Evolutionary conservation across 2,329 filamentous ascomycete genomes (phyloP), one percentile per base, ranked within the genome.

Genomic region (Monilinia fructicola): DNA sequence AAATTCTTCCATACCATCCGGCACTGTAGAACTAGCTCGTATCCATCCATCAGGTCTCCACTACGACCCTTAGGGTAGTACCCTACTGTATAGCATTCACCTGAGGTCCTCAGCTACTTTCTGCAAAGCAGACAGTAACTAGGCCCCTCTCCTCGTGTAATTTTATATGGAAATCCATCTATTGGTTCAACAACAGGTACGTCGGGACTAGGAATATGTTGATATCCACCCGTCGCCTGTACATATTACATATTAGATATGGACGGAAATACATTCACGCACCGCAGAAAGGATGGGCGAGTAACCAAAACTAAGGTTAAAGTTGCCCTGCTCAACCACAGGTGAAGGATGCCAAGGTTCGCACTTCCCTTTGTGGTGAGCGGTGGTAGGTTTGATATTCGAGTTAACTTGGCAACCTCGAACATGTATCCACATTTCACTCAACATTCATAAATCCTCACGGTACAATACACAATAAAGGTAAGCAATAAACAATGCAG

Each of bases 401-500:
- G 31, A 35, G 31, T 35, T 35, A 7, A 35, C 31, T 35, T 6
- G 31, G 31, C 31, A 35, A 35, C 31, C 31, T 35, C 5, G 9
- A 35, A 35, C 31, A 35, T 35, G 31, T 5, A 35, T 40, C 38
- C 38, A 40, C 38, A 40, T 14, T 11, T 40, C 38, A 40, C 10
- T 40, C 10, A 40, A 12, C 38, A 40, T 40, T 40, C 38, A 40
- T 14, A 12, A 11, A 40, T 40, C 11, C 12, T 12, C 7, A 14
- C 11, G 12, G 38, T 40, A 40, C 38, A 40, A 9, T 18, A n/a
- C n/a, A 18, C 14, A 46, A 21, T 26, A 35, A 46, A 11, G 9
- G 31, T 31, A 42, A 14, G 23, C 38, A 42, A 58, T n/a, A 59
- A 35, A 35, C 31, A 35, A 48, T 60, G 56, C 56, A 60, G 16